Conservation (phyloP, 257 asterid genomes). For the Nicotiana sylvestris region DNA sequence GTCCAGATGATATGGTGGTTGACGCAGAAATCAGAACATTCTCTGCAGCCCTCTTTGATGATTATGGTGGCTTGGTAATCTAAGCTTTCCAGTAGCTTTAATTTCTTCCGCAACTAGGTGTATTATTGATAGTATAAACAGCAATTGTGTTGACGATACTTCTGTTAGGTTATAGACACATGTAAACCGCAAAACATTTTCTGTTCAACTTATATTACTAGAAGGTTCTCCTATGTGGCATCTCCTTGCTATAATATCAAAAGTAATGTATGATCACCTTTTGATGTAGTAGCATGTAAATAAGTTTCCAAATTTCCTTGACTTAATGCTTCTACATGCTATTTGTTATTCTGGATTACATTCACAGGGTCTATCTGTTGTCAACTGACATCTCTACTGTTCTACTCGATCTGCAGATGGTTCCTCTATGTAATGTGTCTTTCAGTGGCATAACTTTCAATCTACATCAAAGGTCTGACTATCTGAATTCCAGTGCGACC, state of each 20-base stretch:
- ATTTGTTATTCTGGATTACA: background rate
- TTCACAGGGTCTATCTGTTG: slow-evolving; percentile 1
- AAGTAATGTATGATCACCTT: background rate
- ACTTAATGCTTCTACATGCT: background rate
- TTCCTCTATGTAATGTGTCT: slow-evolving; percentile 88
- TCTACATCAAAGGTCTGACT: slow-evolving; percentile 60
- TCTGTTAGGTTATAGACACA: slow-evolving; percentile 2
- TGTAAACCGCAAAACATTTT: background rate
- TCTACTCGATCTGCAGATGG: slow-evolving; percentile 57
- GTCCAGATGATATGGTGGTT: slow-evolving; percentile 63
- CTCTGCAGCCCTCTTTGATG: slow-evolving; percentile 94
- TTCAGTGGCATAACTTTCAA: slow-evolving; percentile 66
- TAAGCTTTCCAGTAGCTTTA: background rate
- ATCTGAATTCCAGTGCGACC: slow-evolving; percentile 49
- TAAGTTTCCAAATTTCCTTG: background rate
- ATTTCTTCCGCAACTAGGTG: background rate
- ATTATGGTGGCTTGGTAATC: slow-evolving; percentile 88
- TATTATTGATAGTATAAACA: background rate
- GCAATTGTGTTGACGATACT: background rate
- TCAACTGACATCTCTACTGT: slow-evolving; percentile 15
- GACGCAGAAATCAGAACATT: slow-evolving; percentile 83
- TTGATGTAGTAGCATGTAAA: slow-evolving; percentile 5
- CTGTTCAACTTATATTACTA: background rate
- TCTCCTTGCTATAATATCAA: background rate
- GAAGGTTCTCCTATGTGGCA: background rate